Evolutionary conservation across 2,329 filamentous ascomycete genomes (phyloP).

Genomic region (Zelopaecilomyces penicillatus): DNA sequence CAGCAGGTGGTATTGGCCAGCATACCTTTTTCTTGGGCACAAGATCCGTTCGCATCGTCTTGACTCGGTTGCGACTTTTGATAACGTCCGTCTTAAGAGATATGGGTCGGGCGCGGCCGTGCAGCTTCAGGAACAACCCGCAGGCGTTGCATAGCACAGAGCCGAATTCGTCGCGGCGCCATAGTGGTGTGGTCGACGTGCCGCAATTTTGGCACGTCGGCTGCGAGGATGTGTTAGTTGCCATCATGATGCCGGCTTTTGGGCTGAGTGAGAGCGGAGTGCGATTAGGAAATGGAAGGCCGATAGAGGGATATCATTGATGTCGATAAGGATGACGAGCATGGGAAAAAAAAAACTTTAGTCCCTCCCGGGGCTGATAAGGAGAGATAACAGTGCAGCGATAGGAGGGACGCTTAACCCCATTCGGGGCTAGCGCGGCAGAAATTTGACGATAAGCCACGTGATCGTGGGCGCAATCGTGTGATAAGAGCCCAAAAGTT

Average conservation of each 20-base stretch:
- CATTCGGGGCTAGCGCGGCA: constrained; percentile 13
- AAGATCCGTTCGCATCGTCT: constrained; percentile 71
- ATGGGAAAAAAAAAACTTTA: constrained; percentile 27
- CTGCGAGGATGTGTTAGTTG: constrained; percentile 61
- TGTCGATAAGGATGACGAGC: constrained; percentile 32
- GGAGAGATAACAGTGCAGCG: constrained; percentile 20
- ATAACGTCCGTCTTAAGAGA: constrained; percentile 98
- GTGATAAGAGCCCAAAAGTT: constrained; percentile 11
- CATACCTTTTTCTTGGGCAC: constrained; percentile 76
- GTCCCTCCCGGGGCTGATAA: constrained; percentile 27
- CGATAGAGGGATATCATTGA: constrained; percentile 24
- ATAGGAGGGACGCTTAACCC: constrained; percentile 1
- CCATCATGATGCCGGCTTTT: constrained; percentile 38
- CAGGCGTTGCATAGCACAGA: constrained; percentile 98
- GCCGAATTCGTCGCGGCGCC: constrained; percentile 93
- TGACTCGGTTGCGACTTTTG: constrained; percentile 97
- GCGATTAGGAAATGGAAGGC: constrained; percentile 15
- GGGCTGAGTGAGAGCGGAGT: constrained; percentile 15
- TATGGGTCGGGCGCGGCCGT: constrained; percentile 86
- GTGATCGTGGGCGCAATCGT: constrained; percentile 7
- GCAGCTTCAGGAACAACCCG: constrained; percentile 93
- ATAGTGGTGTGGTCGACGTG: constrained; percentile 91
- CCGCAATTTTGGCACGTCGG: constrained; percentile 94
- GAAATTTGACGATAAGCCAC: constrained; percentile 11
- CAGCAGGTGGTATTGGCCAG: constrained; percentile 12